Evolutionary conservation across 2,329 filamentous ascomycete species (phyloP), one percentile per base, ranked within the genome.

Genomic region (Xenosphaeropsis pyriputrescens): DNA sequence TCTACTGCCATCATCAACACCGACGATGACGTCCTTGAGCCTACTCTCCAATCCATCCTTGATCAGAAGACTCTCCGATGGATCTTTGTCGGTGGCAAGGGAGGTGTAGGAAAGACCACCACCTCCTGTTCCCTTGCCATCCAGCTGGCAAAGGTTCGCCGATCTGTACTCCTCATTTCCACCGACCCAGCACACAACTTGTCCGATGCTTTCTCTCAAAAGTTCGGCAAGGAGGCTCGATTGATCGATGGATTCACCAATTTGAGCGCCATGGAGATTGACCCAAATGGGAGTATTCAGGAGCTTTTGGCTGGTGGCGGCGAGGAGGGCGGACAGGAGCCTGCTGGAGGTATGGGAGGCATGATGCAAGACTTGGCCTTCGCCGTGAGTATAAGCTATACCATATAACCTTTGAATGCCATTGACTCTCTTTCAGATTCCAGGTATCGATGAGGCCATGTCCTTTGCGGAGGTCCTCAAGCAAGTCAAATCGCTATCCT

Each of bases 281-380:
- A 98, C 55, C 91, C 91, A 38, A 96, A 94, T 57, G 91, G 89
- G 35, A 94, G 85, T 55, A 94, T 98, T 60, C 91, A 95, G 63
- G 91, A 98, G 57, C 65, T 98, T 40, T 66, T 98, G 45, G 82
- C 83, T 8, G 80, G 79, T 2, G 70, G 77, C 55, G 78, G 73
- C 32, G 85, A 85, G 14, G 84, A 84, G 36, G 72, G 67, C 2
- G 68, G 76, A 47, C 82, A 86, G 47, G 76, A 76, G 31, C 76
- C 84, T 65, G 72, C 70, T 36, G 79, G 78, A 34, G 72, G 70
- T 13, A 77, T 95, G 64, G 88, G 89, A 18, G 82, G 81, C 50
- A 95, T 96, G 88, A 94, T 96, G 82, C 91, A 98, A 63, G 91
- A 98, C 60, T 68, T 98, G 47, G 91, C 91, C 0, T 95, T 96